These are phyloP conservation scores for Murraya paniculata DNA, from an alignment of 345 rosid genomes.

Conservation along the genomic window DNA sequence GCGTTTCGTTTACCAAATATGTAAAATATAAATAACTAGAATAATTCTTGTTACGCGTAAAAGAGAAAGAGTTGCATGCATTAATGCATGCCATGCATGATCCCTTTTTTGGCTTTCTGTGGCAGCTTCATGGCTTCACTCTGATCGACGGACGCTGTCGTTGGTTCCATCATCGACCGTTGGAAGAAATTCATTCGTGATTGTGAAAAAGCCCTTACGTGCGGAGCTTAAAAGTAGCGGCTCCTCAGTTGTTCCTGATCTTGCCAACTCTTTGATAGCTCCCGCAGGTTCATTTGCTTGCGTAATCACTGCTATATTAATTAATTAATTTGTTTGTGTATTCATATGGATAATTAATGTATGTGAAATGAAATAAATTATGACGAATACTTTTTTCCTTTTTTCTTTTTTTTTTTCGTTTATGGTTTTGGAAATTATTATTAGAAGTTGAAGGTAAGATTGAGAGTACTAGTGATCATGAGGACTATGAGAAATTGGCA, in stretches of 20 bases:
- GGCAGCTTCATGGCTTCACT: slow-evolving; percentile 5
- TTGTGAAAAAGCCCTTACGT: background rate
- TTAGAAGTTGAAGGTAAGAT: background rate
- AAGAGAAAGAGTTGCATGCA: too few species aligned
- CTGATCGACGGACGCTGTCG: background rate
- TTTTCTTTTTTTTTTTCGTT: background rate
- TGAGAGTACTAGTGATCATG: too few species aligned
- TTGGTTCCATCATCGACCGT: background rate
- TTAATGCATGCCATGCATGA: background rate
- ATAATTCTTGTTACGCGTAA: too few species aligned
- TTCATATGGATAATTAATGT: background rate
- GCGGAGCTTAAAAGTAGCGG: slow-evolving; percentile 16
- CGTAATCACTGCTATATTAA: background rate
- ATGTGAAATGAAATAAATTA: background rate
- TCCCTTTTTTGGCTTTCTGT: background rate
- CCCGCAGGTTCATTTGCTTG: background rate
- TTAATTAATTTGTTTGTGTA: background rate
- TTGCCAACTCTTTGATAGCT: slow-evolving; percentile 8
- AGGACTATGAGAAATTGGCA: background rate
- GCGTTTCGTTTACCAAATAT: background rate
- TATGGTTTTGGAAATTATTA: background rate
- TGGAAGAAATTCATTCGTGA: background rate
- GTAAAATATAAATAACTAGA: too few species aligned
- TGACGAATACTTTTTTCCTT: background rate
- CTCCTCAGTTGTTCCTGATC: slow-evolving; percentile 10